phyloP scores from a whole-genome alignment of 2,329 filamentous ascomycete genomes.

The Aspergillus calidoustus region DNA sequence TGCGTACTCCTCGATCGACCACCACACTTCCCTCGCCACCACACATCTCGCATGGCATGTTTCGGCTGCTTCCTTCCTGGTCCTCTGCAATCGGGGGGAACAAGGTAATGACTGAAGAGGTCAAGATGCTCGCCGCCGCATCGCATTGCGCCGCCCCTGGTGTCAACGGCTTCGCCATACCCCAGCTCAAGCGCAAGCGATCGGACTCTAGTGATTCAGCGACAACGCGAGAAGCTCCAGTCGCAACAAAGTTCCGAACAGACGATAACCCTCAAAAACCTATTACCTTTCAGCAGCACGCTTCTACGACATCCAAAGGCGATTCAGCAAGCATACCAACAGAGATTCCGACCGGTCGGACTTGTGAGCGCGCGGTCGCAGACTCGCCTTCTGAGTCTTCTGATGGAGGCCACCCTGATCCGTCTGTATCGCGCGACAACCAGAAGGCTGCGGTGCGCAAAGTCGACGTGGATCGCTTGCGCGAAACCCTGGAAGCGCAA shows the following conservation, averaged over 20 bases:
- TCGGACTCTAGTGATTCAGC: conserved; percentile 53
- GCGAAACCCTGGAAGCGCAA: conserved; percentile 79
- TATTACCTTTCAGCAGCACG: conserved; percentile 9
- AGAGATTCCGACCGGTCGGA: conserved; percentile 18
- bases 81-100: conserved; percentile 51
- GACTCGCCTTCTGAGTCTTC: conserved; percentile 6
- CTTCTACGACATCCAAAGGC: conserved; percentile 18
- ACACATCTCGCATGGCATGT: conserved; percentile 53
- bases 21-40: conserved; percentile 17
- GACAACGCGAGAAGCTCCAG: conserved; percentile 33
- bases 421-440: conserved; percentile 20
- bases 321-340: conserved; percentile 20
- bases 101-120: conserved; percentile 50
- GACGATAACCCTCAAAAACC: conserved; percentile 29
- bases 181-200: conserved; percentile 64
- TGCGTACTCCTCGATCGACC: conserved; percentile 8
- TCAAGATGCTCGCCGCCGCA: conserved; percentile 48
- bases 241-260: conserved; percentile 37
- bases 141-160: conserved; percentile 38
- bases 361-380: conserved; percentile 7
- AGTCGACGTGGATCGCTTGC: conserved; percentile 55
- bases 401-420: conserved; percentile 9
- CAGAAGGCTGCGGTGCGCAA: conserved; percentile 28
- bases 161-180: conserved; percentile 37
- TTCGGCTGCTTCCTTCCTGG: conserved; percentile 52